phyloP scores from a whole-genome alignment of 1,139 yeast genomes.

The Sugiyamaella grinbergsii region DNA sequence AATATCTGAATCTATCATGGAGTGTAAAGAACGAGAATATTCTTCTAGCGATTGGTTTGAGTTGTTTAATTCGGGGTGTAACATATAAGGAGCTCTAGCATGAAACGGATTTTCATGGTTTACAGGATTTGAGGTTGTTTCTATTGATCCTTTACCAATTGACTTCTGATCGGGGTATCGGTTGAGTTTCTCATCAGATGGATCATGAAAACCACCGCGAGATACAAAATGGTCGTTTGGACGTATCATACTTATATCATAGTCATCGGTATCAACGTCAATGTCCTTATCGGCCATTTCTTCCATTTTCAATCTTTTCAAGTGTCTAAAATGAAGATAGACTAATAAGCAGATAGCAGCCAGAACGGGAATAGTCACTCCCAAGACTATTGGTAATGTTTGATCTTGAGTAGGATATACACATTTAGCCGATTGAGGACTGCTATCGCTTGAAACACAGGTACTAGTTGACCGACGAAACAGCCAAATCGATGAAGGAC shows the following conservation, averaged over 20 bases:
- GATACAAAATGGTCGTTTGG: neutral
- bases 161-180: slow-evolving; percentile 8
- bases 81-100: slow-evolving; percentile 28
- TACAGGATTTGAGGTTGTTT: slow-evolving; percentile 17
- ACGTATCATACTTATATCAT: slow-evolving; percentile 19
- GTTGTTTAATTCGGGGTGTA: slow-evolving; percentile 30
- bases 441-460: slow-evolving; percentile 27
- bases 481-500: neutral
- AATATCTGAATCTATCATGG: slow-evolving; percentile 27
- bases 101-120: slow-evolving; percentile 30
- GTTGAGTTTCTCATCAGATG: slow-evolving; percentile 11
- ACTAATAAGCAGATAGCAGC: slow-evolving; percentile 39
- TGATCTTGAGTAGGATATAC: slow-evolving; percentile 37
- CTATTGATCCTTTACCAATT: slow-evolving; percentile 19
- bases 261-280: slow-evolving; percentile 41
- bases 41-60: slow-evolving; percentile 35
- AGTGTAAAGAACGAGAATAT: slow-evolving; percentile 30
- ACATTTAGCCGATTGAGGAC: slow-evolving; percentile 33
- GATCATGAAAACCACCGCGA: neutral
- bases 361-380: slow-evolving; percentile 44
- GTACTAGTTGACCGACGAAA: slow-evolving; percentile 8
- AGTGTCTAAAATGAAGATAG: slow-evolving; percentile 42
- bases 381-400: slow-evolving; percentile 45
- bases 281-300: slow-evolving; percentile 41
- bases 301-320: slow-evolving; percentile 40